Percentiles rank a stretch among this genome's conserved stretches.
phyloP scores from a whole-genome alignment of 2,329 filamentous ascomycete genomes.

The Acrocalymma vagum region DNA sequence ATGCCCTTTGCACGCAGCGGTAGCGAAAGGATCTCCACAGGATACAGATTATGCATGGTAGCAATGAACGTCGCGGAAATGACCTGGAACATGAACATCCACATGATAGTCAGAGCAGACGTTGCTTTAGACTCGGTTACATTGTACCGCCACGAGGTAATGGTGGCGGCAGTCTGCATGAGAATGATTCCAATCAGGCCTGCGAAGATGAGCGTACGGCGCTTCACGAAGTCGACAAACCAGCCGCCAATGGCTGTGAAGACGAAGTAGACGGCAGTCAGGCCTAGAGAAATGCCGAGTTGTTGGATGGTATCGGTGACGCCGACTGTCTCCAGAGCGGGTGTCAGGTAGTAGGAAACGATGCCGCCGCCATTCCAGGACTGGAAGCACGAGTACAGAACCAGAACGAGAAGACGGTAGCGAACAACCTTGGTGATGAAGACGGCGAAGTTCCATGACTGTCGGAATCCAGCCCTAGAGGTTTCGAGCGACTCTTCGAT shows the following conservation, averaged over 20 bases:
- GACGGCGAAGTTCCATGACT: slow-evolving; percentile 56
- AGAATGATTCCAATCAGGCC: slow-evolving; percentile 55
- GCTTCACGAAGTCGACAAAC: slow-evolving; percentile 53
- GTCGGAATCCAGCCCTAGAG: slow-evolving; percentile 45
- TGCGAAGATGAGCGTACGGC: slow-evolving; percentile 56
- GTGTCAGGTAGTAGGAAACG: slow-evolving; percentile 53
- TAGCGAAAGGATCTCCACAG: slow-evolving; percentile 55
- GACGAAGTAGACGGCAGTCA: slow-evolving; percentile 56
- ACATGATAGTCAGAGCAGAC: slow-evolving; percentile 55
- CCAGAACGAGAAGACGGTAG: slow-evolving; percentile 54
- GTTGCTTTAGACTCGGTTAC: slow-evolving; percentile 37
- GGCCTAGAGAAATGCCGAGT: slow-evolving; percentile 54
- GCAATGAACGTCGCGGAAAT: slow-evolving; percentile 56
- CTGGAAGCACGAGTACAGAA: slow-evolving; percentile 58
- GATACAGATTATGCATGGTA: slow-evolving; percentile 60
- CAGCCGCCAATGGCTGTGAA: slow-evolving; percentile 54
- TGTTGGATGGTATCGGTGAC: slow-evolving; percentile 48
- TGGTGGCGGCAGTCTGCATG: slow-evolving; percentile 56
- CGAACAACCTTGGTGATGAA: slow-evolving; percentile 56
- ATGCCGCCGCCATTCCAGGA: slow-evolving; percentile 59
- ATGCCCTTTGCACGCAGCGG: slow-evolving; percentile 52
- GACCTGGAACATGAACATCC: slow-evolving; percentile 60
- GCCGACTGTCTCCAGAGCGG: slow-evolving; percentile 53
- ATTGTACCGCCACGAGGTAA: slow-evolving; percentile 58
- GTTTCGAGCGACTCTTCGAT: slow-evolving; percentile 57